These are phyloP conservation scores for Micractinium sp. DNA, from an alignment of 139 green algal species.

Conservation along the genomic window DNA sequence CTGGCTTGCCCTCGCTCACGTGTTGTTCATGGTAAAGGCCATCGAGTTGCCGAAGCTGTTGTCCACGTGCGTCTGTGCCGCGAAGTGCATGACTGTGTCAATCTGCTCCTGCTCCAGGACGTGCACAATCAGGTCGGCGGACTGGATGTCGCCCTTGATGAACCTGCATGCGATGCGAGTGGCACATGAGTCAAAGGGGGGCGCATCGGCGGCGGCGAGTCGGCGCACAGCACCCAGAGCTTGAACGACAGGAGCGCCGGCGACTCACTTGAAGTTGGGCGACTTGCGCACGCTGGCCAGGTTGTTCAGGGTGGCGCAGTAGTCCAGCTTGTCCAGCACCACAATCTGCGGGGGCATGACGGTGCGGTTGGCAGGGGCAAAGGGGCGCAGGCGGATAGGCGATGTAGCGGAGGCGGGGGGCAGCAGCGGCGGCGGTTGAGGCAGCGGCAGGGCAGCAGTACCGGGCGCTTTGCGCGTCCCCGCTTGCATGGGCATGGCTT, in stretches of 20 bases:
- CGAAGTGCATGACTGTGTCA: conserved; percentile 99
- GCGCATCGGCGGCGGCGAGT: neutral
- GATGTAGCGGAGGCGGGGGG: neutral
- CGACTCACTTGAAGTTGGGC: conserved; percentile 85
- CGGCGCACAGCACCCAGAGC: neutral
- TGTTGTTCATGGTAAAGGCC: conserved; percentile 98
- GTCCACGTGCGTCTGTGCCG: conserved; percentile 98
- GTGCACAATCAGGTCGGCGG: conserved; percentile 87
- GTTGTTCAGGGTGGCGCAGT: conserved; percentile 92
- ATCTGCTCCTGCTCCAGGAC: conserved; percentile 88
- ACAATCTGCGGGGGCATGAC: conserved; percentile 69
- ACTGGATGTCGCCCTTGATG: conserved; percentile 95
- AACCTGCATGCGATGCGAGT: conserved; percentile 57
- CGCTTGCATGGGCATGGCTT: neutral
- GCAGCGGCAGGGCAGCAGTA: neutral
- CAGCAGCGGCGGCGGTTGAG: neutral
- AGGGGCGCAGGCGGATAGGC: no score
- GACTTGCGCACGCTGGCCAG: conserved; percentile 56
- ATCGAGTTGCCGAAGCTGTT: conserved; percentile 98
- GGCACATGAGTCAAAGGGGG: no score
- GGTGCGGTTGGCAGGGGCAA: neutral
- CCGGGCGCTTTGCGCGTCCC: neutral
- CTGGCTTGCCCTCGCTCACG: conserved; percentile 38
- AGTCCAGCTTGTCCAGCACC: conserved; percentile 97
- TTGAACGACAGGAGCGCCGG: neutral